These are phyloP conservation scores for Termitomyces sp. DNA, from an alignment of 768 basidiomycete species.

Conservation along the genomic window DNA sequence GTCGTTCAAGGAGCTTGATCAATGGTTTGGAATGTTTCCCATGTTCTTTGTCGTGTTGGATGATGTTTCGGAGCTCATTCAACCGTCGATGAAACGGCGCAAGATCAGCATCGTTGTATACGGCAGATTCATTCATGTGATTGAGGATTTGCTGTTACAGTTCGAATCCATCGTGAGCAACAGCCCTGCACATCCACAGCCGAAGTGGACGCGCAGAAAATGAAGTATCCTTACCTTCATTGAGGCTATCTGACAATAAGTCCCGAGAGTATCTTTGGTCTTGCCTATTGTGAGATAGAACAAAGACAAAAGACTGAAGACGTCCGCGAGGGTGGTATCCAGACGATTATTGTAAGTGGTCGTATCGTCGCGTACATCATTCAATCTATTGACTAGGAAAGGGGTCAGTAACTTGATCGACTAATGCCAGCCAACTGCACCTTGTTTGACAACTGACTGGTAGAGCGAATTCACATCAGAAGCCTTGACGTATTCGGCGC, in stretches of 20 bases:
- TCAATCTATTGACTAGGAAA: slow-evolving; percentile 75
- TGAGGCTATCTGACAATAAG: slow-evolving; percentile 92
- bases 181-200: not conserved
- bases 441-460: slow-evolving; percentile 90
- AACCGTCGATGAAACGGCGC: slow-evolving; percentile 82
- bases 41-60: slow-evolving; percentile 75
- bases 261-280: slow-evolving; percentile 90
- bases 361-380: slow-evolving; percentile 81
- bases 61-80: slow-evolving; percentile 76
- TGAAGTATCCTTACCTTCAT: slow-evolving; percentile 70
- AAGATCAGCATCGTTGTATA: slow-evolving; percentile 90
- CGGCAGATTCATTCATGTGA: slow-evolving; percentile 93
- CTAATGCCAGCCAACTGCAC: slow-evolving; percentile 29
- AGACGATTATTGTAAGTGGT: slow-evolving; percentile 80
- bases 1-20: slow-evolving; percentile 84
- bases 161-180: slow-evolving; percentile 15
- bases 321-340: slow-evolving; percentile 93
- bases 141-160: slow-evolving; percentile 81
- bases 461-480: slow-evolving; percentile 93
- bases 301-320: slow-evolving; percentile 90
- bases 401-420: not conserved
- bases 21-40: slow-evolving; percentile 84
- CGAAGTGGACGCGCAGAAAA: not conserved
- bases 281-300: slow-evolving; percentile 99
- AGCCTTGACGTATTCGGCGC: slow-evolving; percentile 87